A percentile compares a stretch with the other conserved stretches of the same genome.
phyloP scores from a whole-genome alignment of 2,329 filamentous ascomycete species.

The Cladophialophora bantiana region DNA sequence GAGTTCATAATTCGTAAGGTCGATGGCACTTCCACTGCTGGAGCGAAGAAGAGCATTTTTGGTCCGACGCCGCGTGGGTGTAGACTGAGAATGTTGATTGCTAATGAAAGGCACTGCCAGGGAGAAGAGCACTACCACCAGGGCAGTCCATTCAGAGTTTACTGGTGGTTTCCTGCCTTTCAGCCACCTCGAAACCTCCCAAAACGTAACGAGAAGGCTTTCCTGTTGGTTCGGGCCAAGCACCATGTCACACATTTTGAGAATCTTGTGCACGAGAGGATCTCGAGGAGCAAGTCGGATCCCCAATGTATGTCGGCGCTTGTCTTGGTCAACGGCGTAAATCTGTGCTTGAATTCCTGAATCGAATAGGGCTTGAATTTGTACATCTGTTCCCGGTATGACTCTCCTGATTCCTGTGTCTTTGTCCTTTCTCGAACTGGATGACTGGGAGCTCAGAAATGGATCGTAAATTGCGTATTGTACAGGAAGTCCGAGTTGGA shows the following conservation, averaged over 20 bases:
- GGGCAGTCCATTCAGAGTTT: conserved; percentile 73
- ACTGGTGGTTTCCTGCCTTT: conserved; percentile 53
- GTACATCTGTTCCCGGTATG: conserved; percentile 29
- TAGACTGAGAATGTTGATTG: conserved; percentile 42
- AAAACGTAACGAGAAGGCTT: conserved; percentile 72
- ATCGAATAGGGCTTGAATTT: conserved; percentile 26
- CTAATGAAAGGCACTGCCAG: conserved; percentile 67
- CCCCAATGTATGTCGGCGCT: conserved; percentile 65
- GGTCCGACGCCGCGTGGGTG: conserved; percentile 48
- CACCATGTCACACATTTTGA: conserved; percentile 70
- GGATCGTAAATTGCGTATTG: conserved; percentile 66
- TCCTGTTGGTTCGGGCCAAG: conserved; percentile 66
- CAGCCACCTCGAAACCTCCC: conserved; percentile 76
- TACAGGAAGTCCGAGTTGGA: conserved; percentile 68
- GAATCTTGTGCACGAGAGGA: conserved; percentile 65
- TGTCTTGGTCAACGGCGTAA: conserved; percentile 30
- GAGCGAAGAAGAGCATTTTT: conserved; percentile 56
- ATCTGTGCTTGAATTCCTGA: conserved; percentile 36
- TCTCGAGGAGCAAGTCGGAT: conserved; percentile 72
- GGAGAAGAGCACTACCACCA: conserved; percentile 69
- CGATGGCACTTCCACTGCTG: conserved; percentile 53
- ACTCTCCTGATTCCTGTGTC: conserved; percentile 32
- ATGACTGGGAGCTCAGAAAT: conserved; percentile 64
- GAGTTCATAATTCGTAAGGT: conserved; percentile 50
- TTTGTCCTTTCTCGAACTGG: conserved; percentile 39